These are phyloP conservation scores for Gonium pectorale DNA, from an alignment of 139 green algal species.

Conservation along the genomic window DNA sequence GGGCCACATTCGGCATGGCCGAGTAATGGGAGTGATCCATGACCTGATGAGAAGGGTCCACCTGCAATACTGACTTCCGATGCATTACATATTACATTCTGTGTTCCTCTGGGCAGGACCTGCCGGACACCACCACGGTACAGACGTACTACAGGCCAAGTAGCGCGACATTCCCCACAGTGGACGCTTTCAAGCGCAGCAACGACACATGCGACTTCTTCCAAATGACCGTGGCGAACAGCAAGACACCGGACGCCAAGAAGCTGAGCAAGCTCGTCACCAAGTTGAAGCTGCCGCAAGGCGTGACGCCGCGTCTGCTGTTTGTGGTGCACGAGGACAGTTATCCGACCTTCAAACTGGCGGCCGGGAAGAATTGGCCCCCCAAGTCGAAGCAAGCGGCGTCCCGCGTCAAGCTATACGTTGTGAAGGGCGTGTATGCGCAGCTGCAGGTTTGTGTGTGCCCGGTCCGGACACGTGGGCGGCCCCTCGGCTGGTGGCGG, in stretches of 20 bases:
- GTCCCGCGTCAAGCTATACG: background rate
- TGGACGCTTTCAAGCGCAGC: background rate
- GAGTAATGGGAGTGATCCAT: no score
- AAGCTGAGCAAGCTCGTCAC: background rate
- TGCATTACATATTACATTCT: background rate
- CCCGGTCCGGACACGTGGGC: background rate
- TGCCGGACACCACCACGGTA: background rate
- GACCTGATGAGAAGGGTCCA: no score
- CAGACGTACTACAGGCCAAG: background rate
- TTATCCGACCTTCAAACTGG: background rate
- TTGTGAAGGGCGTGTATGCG: no score
- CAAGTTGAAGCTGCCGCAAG: background rate
- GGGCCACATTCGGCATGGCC: no score
- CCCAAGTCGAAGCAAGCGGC: background rate
- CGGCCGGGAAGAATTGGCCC: background rate
- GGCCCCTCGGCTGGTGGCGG: no score
- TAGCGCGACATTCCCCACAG: background rate
- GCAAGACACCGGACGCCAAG: background rate
- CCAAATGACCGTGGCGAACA: background rate
- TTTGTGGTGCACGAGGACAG: background rate
- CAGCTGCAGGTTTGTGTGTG: background rate
- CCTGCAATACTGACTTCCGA: no score
- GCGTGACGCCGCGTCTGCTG: background rate
- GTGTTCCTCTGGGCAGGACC: background rate
- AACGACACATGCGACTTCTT: background rate